phyloP scores from a whole-genome alignment of 305 asterid genomes.

The Plantago coronopus region DNA sequence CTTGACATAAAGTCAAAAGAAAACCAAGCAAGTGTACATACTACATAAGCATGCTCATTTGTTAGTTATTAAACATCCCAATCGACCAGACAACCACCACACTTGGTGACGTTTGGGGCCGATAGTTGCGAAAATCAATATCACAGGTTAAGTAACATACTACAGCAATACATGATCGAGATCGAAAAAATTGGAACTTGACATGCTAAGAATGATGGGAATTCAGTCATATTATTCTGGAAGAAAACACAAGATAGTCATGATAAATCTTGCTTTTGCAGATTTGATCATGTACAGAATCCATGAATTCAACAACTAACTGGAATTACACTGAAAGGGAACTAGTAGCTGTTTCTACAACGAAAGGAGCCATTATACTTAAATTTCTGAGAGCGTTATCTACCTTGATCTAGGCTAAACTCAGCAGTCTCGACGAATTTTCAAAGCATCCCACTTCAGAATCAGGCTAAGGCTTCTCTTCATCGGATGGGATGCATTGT shows the following conservation, averaged over 20 bases:
- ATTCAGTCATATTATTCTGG: neutral
- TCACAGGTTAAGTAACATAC: too few species aligned
- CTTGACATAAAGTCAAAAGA: too few species aligned
- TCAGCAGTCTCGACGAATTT: conserved; percentile 16
- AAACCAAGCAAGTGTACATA: too few species aligned
- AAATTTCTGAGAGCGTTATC: conserved; percentile 25
- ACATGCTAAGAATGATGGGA: too few species aligned
- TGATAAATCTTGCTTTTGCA: conserved; percentile 31
- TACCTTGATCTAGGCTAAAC: conserved; percentile 31
- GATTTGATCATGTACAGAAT: conserved; percentile 29
- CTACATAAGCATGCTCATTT: too few species aligned
- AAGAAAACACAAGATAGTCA: conserved; percentile 24
- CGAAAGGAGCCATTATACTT: conserved; percentile 28
- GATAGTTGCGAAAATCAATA: too few species aligned
- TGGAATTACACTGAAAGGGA: conserved; percentile 22
- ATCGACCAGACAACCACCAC: too few species aligned
- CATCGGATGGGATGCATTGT: conserved; percentile 68
- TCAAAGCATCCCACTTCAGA: conserved; percentile 14
- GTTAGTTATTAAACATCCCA: too few species aligned
- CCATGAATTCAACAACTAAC: conserved; percentile 21
- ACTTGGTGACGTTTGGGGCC: too few species aligned
- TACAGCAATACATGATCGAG: too few species aligned
- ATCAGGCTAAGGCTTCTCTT: conserved; percentile 63
- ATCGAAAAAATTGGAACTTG: too few species aligned
- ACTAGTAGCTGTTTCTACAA: conserved; percentile 28